Evolutionary conservation across 495 filamentous ascomycete species (phyloP), one percentile per base, ranked within the genome.

Genomic region (Beverwykella pulmonaria): DNA sequence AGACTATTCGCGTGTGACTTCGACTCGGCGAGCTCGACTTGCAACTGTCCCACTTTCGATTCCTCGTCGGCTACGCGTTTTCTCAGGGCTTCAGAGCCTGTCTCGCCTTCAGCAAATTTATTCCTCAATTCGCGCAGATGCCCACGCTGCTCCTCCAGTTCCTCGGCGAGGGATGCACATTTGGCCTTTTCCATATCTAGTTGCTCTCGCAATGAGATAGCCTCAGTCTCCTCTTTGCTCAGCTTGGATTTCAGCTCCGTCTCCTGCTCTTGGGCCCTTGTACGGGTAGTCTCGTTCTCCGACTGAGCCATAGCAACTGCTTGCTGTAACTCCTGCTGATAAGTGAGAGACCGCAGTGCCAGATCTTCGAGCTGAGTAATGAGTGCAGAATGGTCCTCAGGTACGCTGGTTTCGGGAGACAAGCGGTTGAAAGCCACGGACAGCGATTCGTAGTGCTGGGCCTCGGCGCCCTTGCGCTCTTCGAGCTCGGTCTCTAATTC

Each of bases 41-140:
- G 78, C 23, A 93, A 70, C 12, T 76, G 79, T 14, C 82, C 80
- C 22, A 88, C 80, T 71, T 83, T 87, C 23, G 75, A 78, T 69
- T 93, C 90, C 72, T 89, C 86, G 54, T 91, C 87, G 17, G 84
- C 84, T 50, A 94, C 77, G 34, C 85, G 83, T 73, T 88, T 86
- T 44, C 86, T 86, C 55, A 96, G 77, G 17, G 84, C 87, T 74
- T 93, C 90, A 7, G 89, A 90, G 23, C 90, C 90, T 7, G 86
- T 92, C 72, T 92, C 90, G 32, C 90, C 92, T 44, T 90, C 88
- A 5, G 87, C 83, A 72, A 94, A 85, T 74, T 86, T 87, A 15
- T 78, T 78, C 59, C 89, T 84, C 29, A 96, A 79, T 17, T 84
- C 77, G 44, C 79, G 81, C 25, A 93, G 80, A 62, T 90, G 87